These are phyloP conservation scores for Colletotrichum sp. DNA, from an alignment of 2,329 filamentous ascomycete genomes.

Conservation along the genomic window DNA sequence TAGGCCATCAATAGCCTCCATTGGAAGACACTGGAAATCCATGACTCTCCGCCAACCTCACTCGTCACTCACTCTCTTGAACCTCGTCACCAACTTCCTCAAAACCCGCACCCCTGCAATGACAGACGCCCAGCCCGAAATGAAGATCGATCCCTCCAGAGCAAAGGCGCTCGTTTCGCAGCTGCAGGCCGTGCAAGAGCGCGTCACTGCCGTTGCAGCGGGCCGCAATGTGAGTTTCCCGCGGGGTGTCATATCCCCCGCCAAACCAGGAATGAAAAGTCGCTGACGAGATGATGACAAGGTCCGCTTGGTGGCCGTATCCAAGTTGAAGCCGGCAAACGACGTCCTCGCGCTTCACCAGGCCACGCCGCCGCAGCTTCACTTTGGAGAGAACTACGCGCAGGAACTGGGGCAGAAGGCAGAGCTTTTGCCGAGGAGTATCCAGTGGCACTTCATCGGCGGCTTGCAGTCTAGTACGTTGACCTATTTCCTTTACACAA, in stretches of 20 bases:
- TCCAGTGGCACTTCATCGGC: constrained; percentile 97
- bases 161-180: constrained; percentile 68
- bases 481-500: neutral
- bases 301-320: constrained; percentile 91
- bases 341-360: constrained; percentile 87
- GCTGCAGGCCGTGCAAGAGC: constrained; percentile 63
- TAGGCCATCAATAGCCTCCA: neutral
- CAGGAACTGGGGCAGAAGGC: constrained; percentile 91
- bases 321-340: constrained; percentile 91
- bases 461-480: constrained; percentile 77
- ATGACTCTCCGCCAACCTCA: constrained; percentile 44
- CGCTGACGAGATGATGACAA: constrained; percentile 34
- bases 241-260: neutral
- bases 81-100: constrained; percentile 10
- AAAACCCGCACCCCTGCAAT: constrained; percentile 8
- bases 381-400: constrained; percentile 98
- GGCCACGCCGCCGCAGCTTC: constrained; percentile 47
- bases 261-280: neutral
- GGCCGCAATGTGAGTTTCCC: constrained; percentile 56
- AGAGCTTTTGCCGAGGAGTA: constrained; percentile 73
- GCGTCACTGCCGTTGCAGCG: constrained; percentile 58
- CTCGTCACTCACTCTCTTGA: constrained; percentile 64
- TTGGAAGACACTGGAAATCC: neutral
- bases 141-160: constrained; percentile 67
- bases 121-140: constrained; percentile 39